Conservation (phyloP, 495 filamentous ascomycete species). For the Pyronema domesticum region DNA sequence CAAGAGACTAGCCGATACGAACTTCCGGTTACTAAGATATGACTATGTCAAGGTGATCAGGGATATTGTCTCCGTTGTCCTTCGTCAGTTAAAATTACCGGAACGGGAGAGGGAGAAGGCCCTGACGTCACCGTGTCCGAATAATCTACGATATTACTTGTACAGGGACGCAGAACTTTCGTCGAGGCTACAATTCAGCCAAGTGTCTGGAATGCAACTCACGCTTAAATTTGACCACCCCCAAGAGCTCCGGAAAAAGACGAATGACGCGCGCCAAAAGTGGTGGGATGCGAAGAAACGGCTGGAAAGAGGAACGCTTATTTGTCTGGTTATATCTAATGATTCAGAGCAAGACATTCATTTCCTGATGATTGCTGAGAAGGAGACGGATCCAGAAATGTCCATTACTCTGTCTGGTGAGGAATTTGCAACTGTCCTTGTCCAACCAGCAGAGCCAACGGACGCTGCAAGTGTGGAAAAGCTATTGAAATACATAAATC, state of each 20-base stretch:
- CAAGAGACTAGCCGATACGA: conserved; percentile 44
- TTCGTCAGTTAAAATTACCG: not conserved
- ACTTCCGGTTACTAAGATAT: conserved; percentile 51
- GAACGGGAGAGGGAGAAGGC: not conserved
- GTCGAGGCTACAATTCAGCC: conserved; percentile 32
- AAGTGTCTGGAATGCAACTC: not conserved
- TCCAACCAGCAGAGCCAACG: not conserved
- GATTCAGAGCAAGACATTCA: not conserved
- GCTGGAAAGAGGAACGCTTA: not conserved
- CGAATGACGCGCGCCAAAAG: not conserved
- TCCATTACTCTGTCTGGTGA: not conserved
- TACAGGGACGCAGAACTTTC: conserved; percentile 28
- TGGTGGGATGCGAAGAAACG: not conserved
- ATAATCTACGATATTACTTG: conserved; percentile 18
- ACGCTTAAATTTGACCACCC: not conserved
- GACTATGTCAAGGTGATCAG: conserved; percentile 45
- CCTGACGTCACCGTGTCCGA: conserved; percentile 30
- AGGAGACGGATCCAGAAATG: not conserved
- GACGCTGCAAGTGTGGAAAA: not conserved
- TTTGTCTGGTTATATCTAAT: not conserved
- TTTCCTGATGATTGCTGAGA: not conserved
- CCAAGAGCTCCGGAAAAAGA: not conserved
- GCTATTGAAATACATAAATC: not conserved
- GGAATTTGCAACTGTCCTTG: not conserved
- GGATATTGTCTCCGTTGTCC: conserved; percentile 23